phyloP scores from a whole-genome alignment of 805 yeast species.

The Lipomyces oligophaga region DNA sequence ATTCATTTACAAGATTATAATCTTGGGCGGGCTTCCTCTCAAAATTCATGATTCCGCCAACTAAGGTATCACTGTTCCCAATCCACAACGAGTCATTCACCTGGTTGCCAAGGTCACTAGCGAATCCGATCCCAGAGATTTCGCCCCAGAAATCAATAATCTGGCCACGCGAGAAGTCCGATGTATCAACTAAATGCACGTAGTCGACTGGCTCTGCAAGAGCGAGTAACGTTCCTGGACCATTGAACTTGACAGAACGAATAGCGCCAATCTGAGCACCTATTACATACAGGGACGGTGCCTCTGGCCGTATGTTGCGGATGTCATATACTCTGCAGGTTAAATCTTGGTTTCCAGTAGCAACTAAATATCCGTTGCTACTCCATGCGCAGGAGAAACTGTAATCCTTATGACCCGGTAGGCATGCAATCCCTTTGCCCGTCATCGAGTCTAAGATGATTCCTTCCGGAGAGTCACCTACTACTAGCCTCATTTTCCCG shows the following conservation, averaged over 20 bases:
- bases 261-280: constrained; percentile 46
- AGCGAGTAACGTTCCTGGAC: constrained; percentile 44
- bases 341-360: constrained; percentile 61
- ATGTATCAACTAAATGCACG: constrained; percentile 47
- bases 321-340: constrained; percentile 47
- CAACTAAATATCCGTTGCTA: constrained; percentile 42
- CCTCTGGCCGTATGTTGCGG: constrained; percentile 37
- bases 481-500: constrained; percentile 43
- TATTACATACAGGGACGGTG: constrained; percentile 36
- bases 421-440: constrained; percentile 24
- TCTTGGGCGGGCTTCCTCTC: constrained; percentile 32
- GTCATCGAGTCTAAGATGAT: constrained; percentile 46
- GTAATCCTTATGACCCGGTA: constrained; percentile 52
- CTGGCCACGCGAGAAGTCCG: constrained; percentile 38
- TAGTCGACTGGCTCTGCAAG: constrained; percentile 62
- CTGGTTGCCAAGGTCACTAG: background rate
- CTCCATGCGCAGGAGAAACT: constrained; percentile 62
- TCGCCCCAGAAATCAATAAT: constrained; percentile 55
- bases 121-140: constrained; percentile 52
- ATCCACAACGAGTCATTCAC: constrained; percentile 40
- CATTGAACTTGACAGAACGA: constrained; percentile 51
- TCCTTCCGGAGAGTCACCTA: constrained; percentile 49
- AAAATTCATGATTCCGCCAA: constrained; percentile 57
- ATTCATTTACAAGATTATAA: too few relatives aligned
- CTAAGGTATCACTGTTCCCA: constrained; percentile 53